Evolutionary conservation across 345 rosid genomes (phyloP).

Genomic region (Salix udensis): DNA sequence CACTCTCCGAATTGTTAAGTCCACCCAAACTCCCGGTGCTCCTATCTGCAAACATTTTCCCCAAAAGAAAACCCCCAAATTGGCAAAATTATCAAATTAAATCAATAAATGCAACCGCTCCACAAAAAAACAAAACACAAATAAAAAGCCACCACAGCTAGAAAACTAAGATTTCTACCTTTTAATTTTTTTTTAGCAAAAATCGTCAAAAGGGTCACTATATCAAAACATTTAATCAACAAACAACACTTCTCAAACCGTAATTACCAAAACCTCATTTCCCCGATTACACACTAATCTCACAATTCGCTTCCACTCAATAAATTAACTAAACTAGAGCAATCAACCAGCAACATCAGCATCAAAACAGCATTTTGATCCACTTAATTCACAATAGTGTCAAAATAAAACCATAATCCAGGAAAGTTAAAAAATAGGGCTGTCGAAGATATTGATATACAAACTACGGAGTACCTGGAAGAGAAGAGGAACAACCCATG

Average conservation of each 20-base stretch:
- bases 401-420: slow-evolving; percentile 2
- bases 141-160: background rate
- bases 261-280: background rate
- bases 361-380: background rate
- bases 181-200: background rate
- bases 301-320: background rate
- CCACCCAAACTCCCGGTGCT: slow-evolving; percentile 57
- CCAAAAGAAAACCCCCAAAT: background rate
- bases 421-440: background rate
- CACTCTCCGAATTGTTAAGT: slow-evolving; percentile 49
- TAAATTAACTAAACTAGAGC: slow-evolving; percentile 2
- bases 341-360: background rate
- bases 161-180: background rate
- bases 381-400: background rate
- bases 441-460: background rate
- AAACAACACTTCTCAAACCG: background rate
- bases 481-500: slow-evolving; percentile 93
- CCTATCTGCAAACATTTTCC: slow-evolving; percentile 45
- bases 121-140: background rate
- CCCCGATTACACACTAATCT: background rate
- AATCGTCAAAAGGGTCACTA: slow-evolving; percentile 18
- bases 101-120: background rate
- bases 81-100: background rate
- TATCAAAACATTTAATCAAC: slow-evolving; percentile 10
- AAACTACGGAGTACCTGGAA: slow-evolving; percentile 54